Conservation (phyloP, 2,329 filamentous ascomycete genomes). For the Fusarium sp. region DNA sequence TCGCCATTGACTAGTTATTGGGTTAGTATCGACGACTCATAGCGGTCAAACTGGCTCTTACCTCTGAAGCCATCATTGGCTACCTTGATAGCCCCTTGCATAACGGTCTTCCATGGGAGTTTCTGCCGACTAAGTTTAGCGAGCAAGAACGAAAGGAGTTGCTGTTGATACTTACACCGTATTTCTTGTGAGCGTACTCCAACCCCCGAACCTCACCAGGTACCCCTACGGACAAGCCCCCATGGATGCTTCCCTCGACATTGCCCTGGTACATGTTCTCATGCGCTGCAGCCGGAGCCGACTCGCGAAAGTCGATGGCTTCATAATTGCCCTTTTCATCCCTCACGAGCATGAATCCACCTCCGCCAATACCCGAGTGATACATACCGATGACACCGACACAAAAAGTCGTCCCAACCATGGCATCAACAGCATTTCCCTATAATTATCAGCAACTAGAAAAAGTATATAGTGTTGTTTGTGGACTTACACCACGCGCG, state of each 20-base stretch:
- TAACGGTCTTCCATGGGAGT: conserved; percentile 73
- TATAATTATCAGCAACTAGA: conserved; percentile 34
- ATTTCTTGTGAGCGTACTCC: conserved; percentile 76
- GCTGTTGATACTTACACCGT: conserved; percentile 60
- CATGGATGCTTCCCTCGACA: conserved; percentile 68
- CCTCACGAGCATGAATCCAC: conserved; percentile 87
- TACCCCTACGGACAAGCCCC: conserved; percentile 75
- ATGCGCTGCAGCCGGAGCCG: conserved; percentile 80
- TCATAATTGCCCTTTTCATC: conserved; percentile 78
- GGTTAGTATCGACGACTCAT: conserved; percentile 17
- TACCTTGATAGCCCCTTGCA: conserved; percentile 75
- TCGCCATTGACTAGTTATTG: conserved; percentile 69
- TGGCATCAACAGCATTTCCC: conserved; percentile 79
- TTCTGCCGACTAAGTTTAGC: conserved; percentile 43
- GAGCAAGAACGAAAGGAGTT: neutral
- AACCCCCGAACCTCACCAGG: conserved; percentile 81
- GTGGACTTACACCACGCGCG: conserved; percentile 54
- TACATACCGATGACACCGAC: conserved; percentile 79
- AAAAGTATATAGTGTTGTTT: too few species aligned
- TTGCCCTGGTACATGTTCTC: conserved; percentile 87
- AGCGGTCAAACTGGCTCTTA: conserved; percentile 27
- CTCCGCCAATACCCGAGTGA: conserved; percentile 84
- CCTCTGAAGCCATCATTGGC: conserved; percentile 74
- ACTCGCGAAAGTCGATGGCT: conserved; percentile 88
- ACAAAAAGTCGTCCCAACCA: conserved; percentile 77